phyloP scores from a whole-genome alignment of 2,329 filamentous ascomycete genomes.

The Paecilomyces niveus region DNA sequence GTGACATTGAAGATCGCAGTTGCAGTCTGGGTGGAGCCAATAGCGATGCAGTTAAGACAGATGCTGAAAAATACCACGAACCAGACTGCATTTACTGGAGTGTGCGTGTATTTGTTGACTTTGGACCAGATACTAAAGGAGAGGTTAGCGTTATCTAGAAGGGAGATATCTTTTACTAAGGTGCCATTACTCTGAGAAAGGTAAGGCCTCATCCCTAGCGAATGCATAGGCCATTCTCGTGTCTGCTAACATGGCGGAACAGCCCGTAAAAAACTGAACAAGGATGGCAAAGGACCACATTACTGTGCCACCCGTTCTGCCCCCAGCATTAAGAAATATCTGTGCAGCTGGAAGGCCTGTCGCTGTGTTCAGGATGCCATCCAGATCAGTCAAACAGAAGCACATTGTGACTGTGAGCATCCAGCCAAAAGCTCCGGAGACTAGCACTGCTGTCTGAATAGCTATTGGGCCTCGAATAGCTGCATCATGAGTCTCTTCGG shows the following conservation, averaged over 20 bases:
- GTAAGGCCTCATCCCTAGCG: conserved; percentile 53
- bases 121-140: conserved; percentile 42
- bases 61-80: conserved; percentile 53
- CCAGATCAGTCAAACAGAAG: conserved; percentile 55
- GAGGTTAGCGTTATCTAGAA: background rate
- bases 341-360: conserved; percentile 56
- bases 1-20: conserved; percentile 48
- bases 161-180: background rate
- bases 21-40: conserved; percentile 37
- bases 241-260: conserved; percentile 57
- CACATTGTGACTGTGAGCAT: conserved; percentile 57
- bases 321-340: conserved; percentile 55
- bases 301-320: conserved; percentile 47
- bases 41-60: conserved; percentile 43
- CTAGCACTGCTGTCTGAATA: conserved; percentile 52
- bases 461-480: conserved; percentile 54
- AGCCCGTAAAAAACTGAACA: conserved; percentile 59
- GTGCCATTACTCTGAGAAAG: conserved; percentile 47
- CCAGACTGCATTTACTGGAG: conserved; percentile 58
- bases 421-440: conserved; percentile 56
- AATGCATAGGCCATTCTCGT: conserved; percentile 58
- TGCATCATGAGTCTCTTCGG: conserved; percentile 60
- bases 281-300: conserved; percentile 59
- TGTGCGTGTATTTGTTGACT: conserved; percentile 48
- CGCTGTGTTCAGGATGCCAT: conserved; percentile 49